phyloP scores from a whole-genome alignment of 2,329 filamentous ascomycete species.

The Calonectria multiphialidica region DNA sequence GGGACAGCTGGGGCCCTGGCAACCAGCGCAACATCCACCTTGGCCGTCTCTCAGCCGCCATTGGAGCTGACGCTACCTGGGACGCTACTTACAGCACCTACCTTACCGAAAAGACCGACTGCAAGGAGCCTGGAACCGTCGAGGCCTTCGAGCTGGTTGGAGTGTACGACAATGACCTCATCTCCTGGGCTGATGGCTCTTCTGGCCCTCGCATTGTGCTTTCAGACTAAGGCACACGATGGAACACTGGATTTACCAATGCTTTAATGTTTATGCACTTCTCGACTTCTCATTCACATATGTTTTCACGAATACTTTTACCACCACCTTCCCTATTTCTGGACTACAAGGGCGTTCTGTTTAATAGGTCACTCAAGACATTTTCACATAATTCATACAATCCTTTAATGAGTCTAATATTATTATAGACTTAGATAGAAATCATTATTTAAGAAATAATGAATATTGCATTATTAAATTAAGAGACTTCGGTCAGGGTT shows the following conservation, averaged over 20 bases:
- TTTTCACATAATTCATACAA: background rate
- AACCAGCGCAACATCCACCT: constrained; percentile 4
- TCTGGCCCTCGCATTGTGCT: background rate
- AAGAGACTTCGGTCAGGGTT: too few relatives aligned
- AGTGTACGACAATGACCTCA: background rate
- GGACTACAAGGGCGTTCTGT: background rate
- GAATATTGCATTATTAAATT: background rate
- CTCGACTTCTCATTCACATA: background rate
- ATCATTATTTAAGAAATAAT: background rate
- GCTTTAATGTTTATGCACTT: background rate
- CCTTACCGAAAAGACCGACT: background rate
- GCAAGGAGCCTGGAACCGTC: background rate
- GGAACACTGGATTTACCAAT: background rate
- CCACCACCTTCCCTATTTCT: background rate
- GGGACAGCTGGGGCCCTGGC: background rate
- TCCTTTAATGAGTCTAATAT: background rate
- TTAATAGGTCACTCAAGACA: background rate
- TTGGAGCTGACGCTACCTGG: background rate
- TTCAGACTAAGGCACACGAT: background rate
- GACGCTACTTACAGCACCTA: background rate
- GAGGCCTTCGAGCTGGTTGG: background rate
- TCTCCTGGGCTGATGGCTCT: background rate
- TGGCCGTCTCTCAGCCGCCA: background rate
- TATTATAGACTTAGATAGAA: background rate
- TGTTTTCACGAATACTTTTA: background rate